A percentile compares a stretch with the other conserved stretches of the same genome.
Evolutionary conservation across 495 filamentous ascomycete species (phyloP).

Genomic region (Saxispiralis lemnorum): DNA sequence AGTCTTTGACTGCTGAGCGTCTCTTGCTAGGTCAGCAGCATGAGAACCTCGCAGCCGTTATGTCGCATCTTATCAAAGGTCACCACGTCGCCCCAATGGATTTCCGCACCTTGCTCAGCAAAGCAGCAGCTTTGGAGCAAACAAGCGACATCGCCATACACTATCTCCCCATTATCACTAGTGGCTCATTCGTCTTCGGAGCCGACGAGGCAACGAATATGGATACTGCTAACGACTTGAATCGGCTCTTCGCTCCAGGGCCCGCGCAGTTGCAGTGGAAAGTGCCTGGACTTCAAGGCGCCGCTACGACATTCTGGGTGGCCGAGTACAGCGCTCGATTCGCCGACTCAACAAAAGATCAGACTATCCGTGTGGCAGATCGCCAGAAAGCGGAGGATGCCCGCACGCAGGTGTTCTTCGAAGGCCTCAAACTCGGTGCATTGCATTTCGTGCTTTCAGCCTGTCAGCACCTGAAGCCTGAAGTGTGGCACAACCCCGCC

Average conservation of each 20-base stretch:
- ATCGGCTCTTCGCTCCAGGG: constrained; percentile 26
- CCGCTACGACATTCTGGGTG: constrained; percentile 64
- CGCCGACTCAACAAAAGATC: constrained; percentile 41
- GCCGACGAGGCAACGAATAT: constrained; percentile 28
- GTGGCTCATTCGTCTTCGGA: constrained; percentile 56
- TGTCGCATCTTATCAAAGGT: constrained; percentile 59
- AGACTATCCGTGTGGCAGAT: constrained; percentile 37
- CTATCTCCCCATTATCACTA: constrained; percentile 56
- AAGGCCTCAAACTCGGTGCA: constrained; percentile 71
- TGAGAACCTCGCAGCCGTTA: constrained; percentile 61
- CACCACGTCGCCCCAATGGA: constrained; percentile 50
- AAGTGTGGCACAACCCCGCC: constrained; percentile 68
- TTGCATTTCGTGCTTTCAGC: constrained; percentile 80
- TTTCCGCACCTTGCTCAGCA: constrained; percentile 48
- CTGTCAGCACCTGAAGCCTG: constrained; percentile 53
- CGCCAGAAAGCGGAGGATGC: constrained; percentile 47
- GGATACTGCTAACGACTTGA: constrained; percentile 41
- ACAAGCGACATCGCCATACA: constrained; percentile 46
- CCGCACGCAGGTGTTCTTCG: constrained; percentile 51
- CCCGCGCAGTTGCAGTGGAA: constrained; percentile 32
- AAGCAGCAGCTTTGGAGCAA: constrained; percentile 46
- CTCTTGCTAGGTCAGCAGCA: constrained; percentile 65
- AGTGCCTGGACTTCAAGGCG: constrained; percentile 56
- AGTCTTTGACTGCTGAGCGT: constrained; percentile 57
- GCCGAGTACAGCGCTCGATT: constrained; percentile 84